Conservation (phyloP, 192 early-diverging fungal species). For the Backusella circina region DNA sequence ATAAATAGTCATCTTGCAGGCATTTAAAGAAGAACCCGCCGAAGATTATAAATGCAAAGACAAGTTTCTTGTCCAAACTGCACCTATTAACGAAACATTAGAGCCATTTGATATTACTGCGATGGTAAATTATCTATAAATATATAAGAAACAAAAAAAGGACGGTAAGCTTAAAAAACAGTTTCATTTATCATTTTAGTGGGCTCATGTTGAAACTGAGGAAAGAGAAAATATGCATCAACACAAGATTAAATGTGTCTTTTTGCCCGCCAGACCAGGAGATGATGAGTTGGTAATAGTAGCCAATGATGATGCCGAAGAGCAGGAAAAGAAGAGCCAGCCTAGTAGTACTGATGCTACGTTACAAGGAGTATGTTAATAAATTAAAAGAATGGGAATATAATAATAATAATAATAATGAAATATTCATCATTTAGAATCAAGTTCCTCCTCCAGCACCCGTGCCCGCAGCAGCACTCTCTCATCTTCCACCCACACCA, state of each 20-base stretch:
- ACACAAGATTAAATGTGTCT: conserved; percentile 67
- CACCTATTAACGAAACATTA: conserved; percentile 68
- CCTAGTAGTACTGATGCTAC: background rate
- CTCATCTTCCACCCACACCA: background rate
- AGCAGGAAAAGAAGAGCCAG: background rate
- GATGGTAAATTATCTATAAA: conserved; percentile 38
- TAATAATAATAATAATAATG: background rate
- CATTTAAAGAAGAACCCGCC: conserved; percentile 82
- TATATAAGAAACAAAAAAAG: background rate
- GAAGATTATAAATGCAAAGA: conserved; percentile 86
- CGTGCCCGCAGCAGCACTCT: background rate
- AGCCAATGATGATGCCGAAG: background rate
- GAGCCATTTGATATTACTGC: conserved; percentile 60
- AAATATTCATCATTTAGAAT: background rate
- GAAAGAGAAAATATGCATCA: conserved; percentile 59
- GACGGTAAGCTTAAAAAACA: background rate
- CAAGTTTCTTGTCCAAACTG: conserved; percentile 94
- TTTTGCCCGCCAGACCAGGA: conserved; percentile 18
- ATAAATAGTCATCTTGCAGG: conserved; percentile 76
- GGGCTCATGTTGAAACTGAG: conserved; percentile 61
- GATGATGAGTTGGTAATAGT: background rate
- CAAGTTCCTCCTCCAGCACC: background rate
- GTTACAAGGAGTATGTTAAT: conserved; percentile 9
- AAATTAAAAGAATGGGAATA: background rate
- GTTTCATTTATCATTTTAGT: conserved; percentile 31